Conservation (phyloP, 306 rosid species). For the Gynostemma pentaphyllum region DNA sequence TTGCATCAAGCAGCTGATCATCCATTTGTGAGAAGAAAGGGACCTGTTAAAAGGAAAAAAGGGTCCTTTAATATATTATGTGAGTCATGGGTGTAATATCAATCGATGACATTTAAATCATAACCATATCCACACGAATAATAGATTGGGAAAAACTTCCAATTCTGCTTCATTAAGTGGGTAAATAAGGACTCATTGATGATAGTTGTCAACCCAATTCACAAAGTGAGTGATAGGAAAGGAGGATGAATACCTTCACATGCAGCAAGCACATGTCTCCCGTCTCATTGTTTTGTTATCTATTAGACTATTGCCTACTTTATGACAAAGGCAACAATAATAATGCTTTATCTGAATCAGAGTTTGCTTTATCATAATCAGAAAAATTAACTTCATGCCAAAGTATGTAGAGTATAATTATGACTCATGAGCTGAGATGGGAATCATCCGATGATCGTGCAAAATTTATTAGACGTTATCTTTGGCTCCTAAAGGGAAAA, state of each 20-base stretch:
- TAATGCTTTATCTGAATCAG: background rate
- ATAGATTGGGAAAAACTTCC: background rate
- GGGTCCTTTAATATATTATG: slow-evolving; percentile 9
- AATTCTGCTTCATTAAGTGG: background rate
- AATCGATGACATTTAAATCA: background rate
- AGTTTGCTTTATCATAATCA: background rate
- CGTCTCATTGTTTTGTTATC: background rate
- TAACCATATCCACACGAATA: background rate
- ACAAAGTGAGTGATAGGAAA: background rate
- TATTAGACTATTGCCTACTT: background rate
- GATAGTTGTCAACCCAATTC: background rate
- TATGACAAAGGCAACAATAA: background rate
- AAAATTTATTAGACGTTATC: background rate
- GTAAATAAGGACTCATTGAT: background rate
- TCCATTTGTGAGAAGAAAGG: slow-evolving; percentile 99
- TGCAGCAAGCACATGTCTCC: background rate
- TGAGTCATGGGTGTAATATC: background rate
- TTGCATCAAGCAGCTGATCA: slow-evolving; percentile 91
- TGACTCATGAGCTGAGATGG: background rate
- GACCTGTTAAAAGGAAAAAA: slow-evolving; percentile 39
- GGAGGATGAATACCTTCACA: background rate
- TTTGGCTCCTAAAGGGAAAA: background rate
- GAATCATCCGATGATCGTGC: background rate
- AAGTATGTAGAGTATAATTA: background rate
- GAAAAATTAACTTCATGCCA: background rate